Conservation (phyloP, 305 asterid genomes). For the Fraxinus platypoda region DNA sequence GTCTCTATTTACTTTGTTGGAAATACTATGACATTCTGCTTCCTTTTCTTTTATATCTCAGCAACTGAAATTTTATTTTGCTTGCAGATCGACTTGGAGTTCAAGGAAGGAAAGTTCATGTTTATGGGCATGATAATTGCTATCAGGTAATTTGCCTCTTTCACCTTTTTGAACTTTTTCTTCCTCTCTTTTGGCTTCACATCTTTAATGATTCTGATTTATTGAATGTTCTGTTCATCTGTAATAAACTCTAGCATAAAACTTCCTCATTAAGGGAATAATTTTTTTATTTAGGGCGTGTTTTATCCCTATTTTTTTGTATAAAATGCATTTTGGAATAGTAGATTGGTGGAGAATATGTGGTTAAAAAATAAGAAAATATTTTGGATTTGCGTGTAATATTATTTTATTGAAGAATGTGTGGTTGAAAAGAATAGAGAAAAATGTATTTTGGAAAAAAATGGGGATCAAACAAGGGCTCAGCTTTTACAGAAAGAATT, state of each 20-base stretch:
- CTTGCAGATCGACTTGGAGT: constrained; percentile 79
- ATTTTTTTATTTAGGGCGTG: not conserved
- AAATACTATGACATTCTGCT: not conserved
- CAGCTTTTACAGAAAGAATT: not conserved
- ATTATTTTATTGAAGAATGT: not conserved
- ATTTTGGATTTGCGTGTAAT: not conserved
- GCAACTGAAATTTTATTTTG: constrained; percentile 3
- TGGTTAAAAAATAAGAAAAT: not conserved
- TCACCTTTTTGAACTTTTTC: not conserved
- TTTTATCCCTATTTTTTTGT: not conserved
- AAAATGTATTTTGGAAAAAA: not conserved
- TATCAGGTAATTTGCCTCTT: constrained; percentile 50
- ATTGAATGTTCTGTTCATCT: not conserved
- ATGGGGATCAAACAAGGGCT: not conserved
- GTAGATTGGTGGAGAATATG: not conserved
- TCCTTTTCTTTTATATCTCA: not conserved
- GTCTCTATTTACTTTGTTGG: not conserved
- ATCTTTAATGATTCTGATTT: not conserved
- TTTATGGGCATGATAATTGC: constrained; percentile 53
- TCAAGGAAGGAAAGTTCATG: constrained; percentile 82
- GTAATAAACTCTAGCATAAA: not conserved
- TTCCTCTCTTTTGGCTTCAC: not conserved
- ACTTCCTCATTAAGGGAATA: not conserved
- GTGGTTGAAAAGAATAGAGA: not conserved
- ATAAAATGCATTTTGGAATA: not conserved